Conservation (phyloP, 805 yeast species). For the Saccharomycopsis fermentans region DNA sequence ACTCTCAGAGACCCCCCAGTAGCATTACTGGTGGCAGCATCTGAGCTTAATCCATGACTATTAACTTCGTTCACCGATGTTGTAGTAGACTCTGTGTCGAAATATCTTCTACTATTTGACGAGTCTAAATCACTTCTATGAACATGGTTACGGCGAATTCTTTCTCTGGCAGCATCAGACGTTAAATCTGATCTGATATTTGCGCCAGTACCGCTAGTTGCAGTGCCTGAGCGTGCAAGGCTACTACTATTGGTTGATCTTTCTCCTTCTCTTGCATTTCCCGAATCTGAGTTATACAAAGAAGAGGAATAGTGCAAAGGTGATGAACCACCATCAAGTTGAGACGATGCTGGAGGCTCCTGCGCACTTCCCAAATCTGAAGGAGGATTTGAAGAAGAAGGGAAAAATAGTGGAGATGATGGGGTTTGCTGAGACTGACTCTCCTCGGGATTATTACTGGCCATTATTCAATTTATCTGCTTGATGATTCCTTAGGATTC, state of each 20-base stretch:
- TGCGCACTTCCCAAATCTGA: conserved; percentile 23
- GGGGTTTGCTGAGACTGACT: conserved; percentile 23
- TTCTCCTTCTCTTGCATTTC: background rate
- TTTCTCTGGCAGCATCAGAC: conserved; percentile 23
- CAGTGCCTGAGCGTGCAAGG: background rate
- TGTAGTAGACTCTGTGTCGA: conserved; percentile 23
- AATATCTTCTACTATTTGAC: conserved; percentile 50
- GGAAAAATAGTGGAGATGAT: conserved; percentile 28
- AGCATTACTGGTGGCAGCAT: conserved; percentile 25
- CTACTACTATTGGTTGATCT: conserved; percentile 18
- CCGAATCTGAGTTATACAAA: conserved; percentile 3
- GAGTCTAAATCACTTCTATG: conserved; percentile 74
- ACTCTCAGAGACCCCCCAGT: conserved; percentile 71
- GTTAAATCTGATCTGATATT: conserved; percentile 38
- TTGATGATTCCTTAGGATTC: background rate
- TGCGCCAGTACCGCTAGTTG: conserved; percentile 17
- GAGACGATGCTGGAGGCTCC: conserved; percentile 21
- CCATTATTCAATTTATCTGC: conserved; percentile 2
- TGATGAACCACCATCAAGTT: conserved; percentile 30
- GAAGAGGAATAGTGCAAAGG: conserved; percentile 38
- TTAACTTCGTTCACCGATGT: background rate
- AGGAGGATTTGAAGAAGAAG: conserved; percentile 24
- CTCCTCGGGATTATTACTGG: conserved; percentile 13
- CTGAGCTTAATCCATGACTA: conserved; percentile 18
- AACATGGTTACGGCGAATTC: conserved; percentile 34